Conservation (phyloP, 371 early-diverging fungal species). For the Smittium culicis region DNA sequence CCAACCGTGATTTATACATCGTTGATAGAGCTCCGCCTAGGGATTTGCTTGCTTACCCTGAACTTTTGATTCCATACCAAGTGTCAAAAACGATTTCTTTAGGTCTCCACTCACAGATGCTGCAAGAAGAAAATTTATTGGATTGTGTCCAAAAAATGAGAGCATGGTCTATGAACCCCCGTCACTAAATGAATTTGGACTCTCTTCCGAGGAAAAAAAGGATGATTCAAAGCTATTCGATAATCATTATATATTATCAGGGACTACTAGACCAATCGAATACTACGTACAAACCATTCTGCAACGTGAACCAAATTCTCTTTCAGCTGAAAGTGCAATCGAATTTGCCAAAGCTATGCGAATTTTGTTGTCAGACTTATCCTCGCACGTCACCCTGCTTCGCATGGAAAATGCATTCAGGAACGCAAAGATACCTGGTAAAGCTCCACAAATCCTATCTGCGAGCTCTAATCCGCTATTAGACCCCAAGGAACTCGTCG, state of each 20-base stretch:
- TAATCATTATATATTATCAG: neutral
- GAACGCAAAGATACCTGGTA: neutral
- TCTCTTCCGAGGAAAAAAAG: neutral
- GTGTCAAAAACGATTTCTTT: neutral
- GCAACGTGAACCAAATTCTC: neutral
- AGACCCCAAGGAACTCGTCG: neutral
- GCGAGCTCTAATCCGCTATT: neutral
- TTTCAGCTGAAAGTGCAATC: neutral
- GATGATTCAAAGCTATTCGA: conserved; percentile 1
- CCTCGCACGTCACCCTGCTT: neutral
- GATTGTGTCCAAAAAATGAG: neutral
- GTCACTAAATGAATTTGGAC: neutral
- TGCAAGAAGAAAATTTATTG: neutral
- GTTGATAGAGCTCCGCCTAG: neutral
- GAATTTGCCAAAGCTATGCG: conserved; percentile 1
- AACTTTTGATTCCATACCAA: conserved; percentile 1
- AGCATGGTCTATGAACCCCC: conserved; percentile 2
- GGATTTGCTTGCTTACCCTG: conserved; percentile 5
- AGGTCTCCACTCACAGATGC: neutral
- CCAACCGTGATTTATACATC: neutral
- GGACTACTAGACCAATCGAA: neutral
- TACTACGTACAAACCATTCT: neutral
- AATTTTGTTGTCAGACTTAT: neutral
- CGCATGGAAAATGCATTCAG: neutral
- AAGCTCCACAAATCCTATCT: neutral